These are phyloP conservation scores for Yamadazyma membranifaciens DNA, from an alignment of 1,139 yeast species.

Conservation along the genomic window DNA sequence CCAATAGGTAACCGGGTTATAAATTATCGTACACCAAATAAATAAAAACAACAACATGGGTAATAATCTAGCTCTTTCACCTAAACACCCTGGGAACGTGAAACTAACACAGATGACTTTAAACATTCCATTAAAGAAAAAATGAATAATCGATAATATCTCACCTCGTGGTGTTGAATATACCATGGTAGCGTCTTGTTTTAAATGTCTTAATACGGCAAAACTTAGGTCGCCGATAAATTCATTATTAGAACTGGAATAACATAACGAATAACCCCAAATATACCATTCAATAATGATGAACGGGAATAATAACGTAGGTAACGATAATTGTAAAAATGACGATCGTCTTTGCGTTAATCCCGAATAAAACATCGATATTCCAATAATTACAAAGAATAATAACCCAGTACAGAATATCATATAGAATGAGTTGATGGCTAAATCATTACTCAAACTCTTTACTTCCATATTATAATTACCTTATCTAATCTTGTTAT, in stretches of 20 bases:
- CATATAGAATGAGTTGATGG: slow-evolving; percentile 40
- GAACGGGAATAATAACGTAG: slow-evolving; percentile 41
- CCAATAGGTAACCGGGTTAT: slow-evolving; percentile 67
- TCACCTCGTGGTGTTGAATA: slow-evolving; percentile 39
- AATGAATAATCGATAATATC: slow-evolving; percentile 40
- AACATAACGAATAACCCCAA: slow-evolving; percentile 59
- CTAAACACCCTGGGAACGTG: slow-evolving; percentile 56
- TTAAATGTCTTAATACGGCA: slow-evolving; percentile 40
- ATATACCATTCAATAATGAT: slow-evolving; percentile 54
- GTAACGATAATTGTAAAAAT: slow-evolving; percentile 52
- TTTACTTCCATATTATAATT: not conserved
- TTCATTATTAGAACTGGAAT: slow-evolving; percentile 37
- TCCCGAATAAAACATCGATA: slow-evolving; percentile 57
- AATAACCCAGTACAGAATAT: slow-evolving; percentile 34
- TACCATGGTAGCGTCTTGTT: slow-evolving; percentile 20
- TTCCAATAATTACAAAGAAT: slow-evolving; percentile 38
- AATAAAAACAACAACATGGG: slow-evolving; percentile 56
- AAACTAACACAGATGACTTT: slow-evolving; percentile 52
- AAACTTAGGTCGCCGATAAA: slow-evolving; percentile 49
- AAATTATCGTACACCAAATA: slow-evolving; percentile 56
- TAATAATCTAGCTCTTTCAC: slow-evolving; percentile 55
- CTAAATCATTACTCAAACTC: slow-evolving; percentile 13
- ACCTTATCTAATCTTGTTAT: not conserved
- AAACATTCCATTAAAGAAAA: slow-evolving; percentile 51
- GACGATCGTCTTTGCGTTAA: slow-evolving; percentile 57